Evolutionary conservation across 169 alveolate genomes (phyloP).

Genomic region (Eimeria necatrix): DNA sequence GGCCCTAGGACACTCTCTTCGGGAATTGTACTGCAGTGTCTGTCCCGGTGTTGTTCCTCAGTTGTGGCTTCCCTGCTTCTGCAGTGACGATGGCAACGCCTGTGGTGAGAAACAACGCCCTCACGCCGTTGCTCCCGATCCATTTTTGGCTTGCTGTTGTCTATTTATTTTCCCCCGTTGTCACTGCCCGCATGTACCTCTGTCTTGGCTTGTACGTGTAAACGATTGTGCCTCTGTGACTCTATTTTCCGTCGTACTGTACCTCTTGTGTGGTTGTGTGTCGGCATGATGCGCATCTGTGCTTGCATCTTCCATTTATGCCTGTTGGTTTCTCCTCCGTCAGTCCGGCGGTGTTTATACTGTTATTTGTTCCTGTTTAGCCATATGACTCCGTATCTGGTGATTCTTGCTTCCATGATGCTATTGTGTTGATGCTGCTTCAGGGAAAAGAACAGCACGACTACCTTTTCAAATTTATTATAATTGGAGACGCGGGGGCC

Average conservation of each 20-base stretch:
- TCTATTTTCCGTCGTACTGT: not conserved
- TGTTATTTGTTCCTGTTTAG: not conserved
- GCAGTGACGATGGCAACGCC: not conserved
- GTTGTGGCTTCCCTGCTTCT: not conserved
- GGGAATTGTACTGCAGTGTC: not conserved
- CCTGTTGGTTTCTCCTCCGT: not conserved
- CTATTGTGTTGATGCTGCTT: not conserved
- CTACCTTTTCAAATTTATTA: not conserved
- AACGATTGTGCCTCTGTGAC: not conserved
- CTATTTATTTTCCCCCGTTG: not conserved
- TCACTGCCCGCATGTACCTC: not conserved
- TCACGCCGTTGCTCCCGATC: no score
- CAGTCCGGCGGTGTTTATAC: not conserved
- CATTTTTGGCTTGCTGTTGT: not conserved
- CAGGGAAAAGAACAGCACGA: conserved; percentile 12
- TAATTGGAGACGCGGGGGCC: not conserved
- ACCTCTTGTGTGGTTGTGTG: no score
- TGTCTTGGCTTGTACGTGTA: not conserved
- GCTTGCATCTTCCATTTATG: not conserved
- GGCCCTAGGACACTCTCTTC: no score
- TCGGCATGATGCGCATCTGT: not conserved
- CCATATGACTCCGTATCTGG: not conserved
- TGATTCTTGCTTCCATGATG: no score
- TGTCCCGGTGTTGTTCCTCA: not conserved
- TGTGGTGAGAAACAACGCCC: not conserved